Evolutionary conservation across 208 protist genomes (phyloP).

Genomic region (Acanthamoeba quina): DNA sequence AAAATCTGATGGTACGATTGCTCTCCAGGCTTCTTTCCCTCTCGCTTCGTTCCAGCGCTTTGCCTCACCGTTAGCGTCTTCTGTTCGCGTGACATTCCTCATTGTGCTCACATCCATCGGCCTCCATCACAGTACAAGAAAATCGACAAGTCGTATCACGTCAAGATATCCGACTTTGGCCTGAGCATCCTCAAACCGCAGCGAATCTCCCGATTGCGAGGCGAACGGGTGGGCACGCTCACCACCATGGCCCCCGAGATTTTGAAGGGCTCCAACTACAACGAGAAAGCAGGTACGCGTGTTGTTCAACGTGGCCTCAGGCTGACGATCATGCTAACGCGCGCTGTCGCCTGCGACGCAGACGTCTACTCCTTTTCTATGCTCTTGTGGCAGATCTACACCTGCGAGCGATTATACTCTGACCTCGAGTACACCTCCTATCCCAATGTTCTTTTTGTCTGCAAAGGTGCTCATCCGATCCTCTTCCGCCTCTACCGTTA

Average conservation of each 20-base stretch:
- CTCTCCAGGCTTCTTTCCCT: not conserved
- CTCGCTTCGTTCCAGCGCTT: not conserved
- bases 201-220: constrained; percentile 77
- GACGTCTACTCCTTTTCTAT: constrained; percentile 88
- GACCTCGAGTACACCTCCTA: constrained; percentile 20
- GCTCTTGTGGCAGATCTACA: constrained; percentile 85
- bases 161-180: constrained; percentile 65
- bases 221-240: constrained; percentile 81
- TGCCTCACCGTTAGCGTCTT: not conserved
- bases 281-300: constrained; percentile 79
- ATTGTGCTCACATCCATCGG: not conserved
- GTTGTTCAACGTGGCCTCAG: not conserved
- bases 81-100: not conserved
- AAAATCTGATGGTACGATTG: constrained; percentile 39
- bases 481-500: constrained; percentile 66
- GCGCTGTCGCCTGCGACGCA: not conserved
- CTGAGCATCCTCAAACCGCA: constrained; percentile 81
- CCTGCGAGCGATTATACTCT: constrained; percentile 74
- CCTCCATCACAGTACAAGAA: constrained; percentile 64
- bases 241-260: constrained; percentile 87
- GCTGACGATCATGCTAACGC: not conserved
- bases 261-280: constrained; percentile 81
- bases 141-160: constrained; percentile 58
- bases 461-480: not conserved
- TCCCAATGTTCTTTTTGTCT: not conserved